phyloP scores from a whole-genome alignment of 768 basidiomycete genomes.

The Rhizopogon sp. region DNA sequence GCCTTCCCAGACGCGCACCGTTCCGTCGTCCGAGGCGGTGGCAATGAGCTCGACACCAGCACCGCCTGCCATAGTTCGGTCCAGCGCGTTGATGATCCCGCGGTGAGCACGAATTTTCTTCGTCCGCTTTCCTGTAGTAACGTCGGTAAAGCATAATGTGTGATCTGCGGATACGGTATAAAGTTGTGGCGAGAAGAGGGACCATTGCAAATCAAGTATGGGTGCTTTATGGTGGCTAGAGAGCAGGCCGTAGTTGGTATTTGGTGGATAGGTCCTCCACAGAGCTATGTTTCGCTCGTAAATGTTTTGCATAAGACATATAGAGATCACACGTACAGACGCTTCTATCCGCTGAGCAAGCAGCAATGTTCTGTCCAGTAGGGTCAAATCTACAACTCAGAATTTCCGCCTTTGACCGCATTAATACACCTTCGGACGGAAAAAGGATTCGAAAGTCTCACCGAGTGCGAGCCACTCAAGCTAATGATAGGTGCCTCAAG shows the following conservation, averaged over 20 bases:
- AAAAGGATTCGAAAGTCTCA: constrained; percentile 33
- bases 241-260: constrained; percentile 88
- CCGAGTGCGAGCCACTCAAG: constrained; percentile 80
- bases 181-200: constrained; percentile 62
- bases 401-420: constrained; percentile 63
- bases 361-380: constrained; percentile 89
- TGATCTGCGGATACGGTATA: constrained; percentile 93
- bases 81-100: constrained; percentile 86
- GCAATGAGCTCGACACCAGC: constrained; percentile 81
- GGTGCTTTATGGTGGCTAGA: constrained; percentile 84
- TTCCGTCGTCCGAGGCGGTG: constrained; percentile 90
- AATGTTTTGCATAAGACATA: constrained; percentile 3
- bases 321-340: constrained; percentile 60
- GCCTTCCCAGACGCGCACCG: constrained; percentile 89
- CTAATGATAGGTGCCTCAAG: constrained; percentile 94
- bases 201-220: constrained; percentile 91
- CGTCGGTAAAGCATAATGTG: constrained; percentile 68
- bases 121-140: constrained; percentile 78
- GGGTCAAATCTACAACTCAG: constrained; percentile 91
- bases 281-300: constrained; percentile 44
- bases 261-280: constrained; percentile 90
- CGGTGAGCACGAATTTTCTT: constrained; percentile 84
- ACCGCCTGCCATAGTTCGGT: constrained; percentile 80
- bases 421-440: not conserved
- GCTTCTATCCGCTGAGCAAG: constrained; percentile 84